Base-by-base conservation (phyloP, 1,139 yeast species). In the Taphrina flavorubra region DNA sequence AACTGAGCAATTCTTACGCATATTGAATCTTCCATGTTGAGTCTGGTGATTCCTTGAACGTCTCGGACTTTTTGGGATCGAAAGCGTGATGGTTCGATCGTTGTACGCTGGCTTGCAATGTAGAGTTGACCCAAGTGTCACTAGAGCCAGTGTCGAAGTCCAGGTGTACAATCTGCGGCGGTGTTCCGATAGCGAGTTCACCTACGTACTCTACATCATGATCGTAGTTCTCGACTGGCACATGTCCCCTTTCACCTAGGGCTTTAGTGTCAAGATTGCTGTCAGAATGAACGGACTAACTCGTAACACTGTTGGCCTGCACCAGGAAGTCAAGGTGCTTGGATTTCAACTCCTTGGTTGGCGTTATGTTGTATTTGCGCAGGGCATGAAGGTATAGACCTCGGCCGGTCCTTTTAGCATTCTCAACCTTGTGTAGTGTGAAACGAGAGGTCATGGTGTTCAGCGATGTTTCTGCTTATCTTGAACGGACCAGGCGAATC, bases 61-160 rank as follows among this genome's bases (percentile, higher is more conserved):
- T 39, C 34, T 31, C 14, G 10, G 60, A 56, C 46, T 34, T 56
- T 16, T 20, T 20, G 2, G 47, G 42, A n/a, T 37, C 20, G 10
- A 56, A 34, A 11, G 36, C 31, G 7, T 10, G 11, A 18, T 40
- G 60, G 8, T 40, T 18, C 7, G 36, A 13, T 11, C 31, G 46
- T 31, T 20, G 47, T 11, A 18, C 18, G n/a, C n/a, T 20, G 36
- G 47, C 16, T 47, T 37, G 36, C 36, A 34, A 25, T 6, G 25
- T 16, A 6, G 60, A 39, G 13, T 39, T 34, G 36, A 56, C 60
- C 60, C 60, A 56, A 16, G 42, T 8, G 49, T 56, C 60, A 13
- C 47, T 39, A 34, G 42, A 25, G 7, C 60, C 60, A 14, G 60
- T 56, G 36, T 56, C 60, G 39, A 37, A 56, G 49, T 39, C 60